phyloP scores from a whole-genome alignment of 495 filamentous ascomycete genomes.

The Penicillium salamii region DNA sequence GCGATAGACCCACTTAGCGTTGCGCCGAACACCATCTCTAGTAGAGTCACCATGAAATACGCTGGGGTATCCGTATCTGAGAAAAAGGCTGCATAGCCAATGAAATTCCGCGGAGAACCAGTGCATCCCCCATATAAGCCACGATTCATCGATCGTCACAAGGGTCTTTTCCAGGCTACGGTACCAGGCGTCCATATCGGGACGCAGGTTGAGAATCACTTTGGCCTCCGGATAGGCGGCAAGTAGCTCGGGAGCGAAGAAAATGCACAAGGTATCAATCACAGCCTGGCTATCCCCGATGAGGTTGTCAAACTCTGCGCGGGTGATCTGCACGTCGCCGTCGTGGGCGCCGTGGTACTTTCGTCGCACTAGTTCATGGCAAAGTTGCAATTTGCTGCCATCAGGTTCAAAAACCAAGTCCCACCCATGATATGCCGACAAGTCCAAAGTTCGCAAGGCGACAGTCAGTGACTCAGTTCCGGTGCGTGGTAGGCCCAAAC shows the following conservation, averaged over 20 bases:
- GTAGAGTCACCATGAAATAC: slow-evolving; percentile 20
- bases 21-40: slow-evolving; percentile 14
- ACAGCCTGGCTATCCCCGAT: slow-evolving; percentile 3
- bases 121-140: background rate
- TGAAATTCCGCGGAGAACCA: background rate
- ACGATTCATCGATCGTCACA: background rate
- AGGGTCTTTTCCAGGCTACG: background rate
- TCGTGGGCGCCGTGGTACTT: slow-evolving; percentile 2
- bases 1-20: slow-evolving; percentile 27
- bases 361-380: background rate
- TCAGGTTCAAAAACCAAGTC: slow-evolving; percentile 10
- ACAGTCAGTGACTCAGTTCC: slow-evolving; percentile 16
- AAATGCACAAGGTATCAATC: background rate
- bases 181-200: background rate
- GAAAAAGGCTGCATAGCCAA: background rate
- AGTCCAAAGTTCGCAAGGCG: background rate
- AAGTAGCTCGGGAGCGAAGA: background rate
- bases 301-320: slow-evolving; percentile 5
- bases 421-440: slow-evolving; percentile 16
- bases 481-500: slow-evolving; percentile 14
- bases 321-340: background rate
- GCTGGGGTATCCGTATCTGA: background rate
- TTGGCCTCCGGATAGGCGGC: background rate
- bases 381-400: slow-evolving; percentile 10
- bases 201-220: background rate